Conservation (phyloP, 495 filamentous ascomycete species). For the Patellaria atrata region DNA sequence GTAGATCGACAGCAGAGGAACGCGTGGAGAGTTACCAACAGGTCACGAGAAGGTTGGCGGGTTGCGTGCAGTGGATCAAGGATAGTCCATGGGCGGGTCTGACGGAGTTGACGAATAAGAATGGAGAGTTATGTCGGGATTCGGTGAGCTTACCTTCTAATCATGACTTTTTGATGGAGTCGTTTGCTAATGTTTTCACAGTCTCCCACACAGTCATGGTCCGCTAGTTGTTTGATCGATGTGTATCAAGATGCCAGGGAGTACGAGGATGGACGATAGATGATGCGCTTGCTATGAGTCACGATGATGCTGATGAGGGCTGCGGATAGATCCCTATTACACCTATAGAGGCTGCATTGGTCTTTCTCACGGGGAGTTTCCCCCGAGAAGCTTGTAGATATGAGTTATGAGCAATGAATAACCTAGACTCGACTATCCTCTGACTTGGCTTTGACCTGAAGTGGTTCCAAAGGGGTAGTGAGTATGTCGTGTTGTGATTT, state of each 20-base stretch:
- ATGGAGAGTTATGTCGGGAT: slow-evolving; percentile 68
- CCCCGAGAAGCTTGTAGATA: no score
- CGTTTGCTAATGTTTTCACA: slow-evolving; percentile 24
- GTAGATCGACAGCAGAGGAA: slow-evolving; percentile 48
- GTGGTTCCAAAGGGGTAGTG: no score
- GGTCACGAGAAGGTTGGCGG: slow-evolving; percentile 65
- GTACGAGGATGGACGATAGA: no score
- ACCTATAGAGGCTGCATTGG: no score
- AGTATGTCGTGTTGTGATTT: no score
- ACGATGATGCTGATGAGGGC: no score
- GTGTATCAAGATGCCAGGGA: slow-evolving; percentile 76
- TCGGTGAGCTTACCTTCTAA: slow-evolving; percentile 46
- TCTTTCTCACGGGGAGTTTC: no score
- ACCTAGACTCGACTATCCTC: no score
- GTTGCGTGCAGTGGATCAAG: slow-evolving; percentile 64
- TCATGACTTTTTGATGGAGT: not conserved
- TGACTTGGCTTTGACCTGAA: no score
- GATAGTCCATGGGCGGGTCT: slow-evolving; percentile 79
- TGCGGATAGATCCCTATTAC: no score
- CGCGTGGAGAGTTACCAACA: slow-evolving; percentile 85
- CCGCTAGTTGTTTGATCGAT: slow-evolving; percentile 82
- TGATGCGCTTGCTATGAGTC: no score
- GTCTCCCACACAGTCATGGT: slow-evolving; percentile 94
- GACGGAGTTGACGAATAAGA: slow-evolving; percentile 84
- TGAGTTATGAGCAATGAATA: no score